Base-by-base conservation (phyloP, 2,329 filamentous ascomycete genomes). In the Aurifilum marmelostoma region DNA sequence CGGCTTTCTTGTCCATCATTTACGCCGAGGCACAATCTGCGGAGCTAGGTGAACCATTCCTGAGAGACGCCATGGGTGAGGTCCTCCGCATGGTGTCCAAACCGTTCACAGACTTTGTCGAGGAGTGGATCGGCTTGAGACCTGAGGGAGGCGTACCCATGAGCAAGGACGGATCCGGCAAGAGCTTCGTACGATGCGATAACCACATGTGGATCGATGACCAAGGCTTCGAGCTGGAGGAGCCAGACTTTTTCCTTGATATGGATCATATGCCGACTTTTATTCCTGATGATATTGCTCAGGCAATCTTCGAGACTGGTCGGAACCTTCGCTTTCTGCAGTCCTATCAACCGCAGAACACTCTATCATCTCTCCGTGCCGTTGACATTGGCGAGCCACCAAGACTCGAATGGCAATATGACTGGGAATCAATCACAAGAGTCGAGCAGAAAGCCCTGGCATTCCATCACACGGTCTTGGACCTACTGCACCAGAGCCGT, bases 241-340 rank as follows among this genome's bases (percentile, higher is more conserved):
- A 88, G 29, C 76, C 84, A 1, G 88, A 91, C 71, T 92, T 88
- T 73, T 79, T 87, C 7, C 84, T 94, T 41, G 88, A 91, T 70
- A 82, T 83, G 29, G 81, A 86, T 37, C 87, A 87, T 71, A 88
- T 96, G 80, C 92, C 92, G 0, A 82, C 84, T 1, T 96, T 96
- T 73, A 83, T 97, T 59, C 86, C 89, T 0, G 77, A 82, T 6
- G 92, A 96, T 68, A 86, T 94, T 72, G 89, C 88, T 3, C 84
- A 87, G 64, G 82, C 84, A 6, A 88, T 96, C n/a, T 94, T 95
- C 72, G 92, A 97, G 76, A 91, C 90, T 3, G 93, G 92, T 4
- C 88, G 87, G 74, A 95, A 91, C 76, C 79, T 97, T 62, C 87
- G 91, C 9, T 89, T 96, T 66, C 83, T 97, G 62, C 87, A 89